Evolutionary conservation across 257 asterid genomes (phyloP), one percentile per base, ranked within the genome.

Genomic region (Fraxinus cuspidata): DNA sequence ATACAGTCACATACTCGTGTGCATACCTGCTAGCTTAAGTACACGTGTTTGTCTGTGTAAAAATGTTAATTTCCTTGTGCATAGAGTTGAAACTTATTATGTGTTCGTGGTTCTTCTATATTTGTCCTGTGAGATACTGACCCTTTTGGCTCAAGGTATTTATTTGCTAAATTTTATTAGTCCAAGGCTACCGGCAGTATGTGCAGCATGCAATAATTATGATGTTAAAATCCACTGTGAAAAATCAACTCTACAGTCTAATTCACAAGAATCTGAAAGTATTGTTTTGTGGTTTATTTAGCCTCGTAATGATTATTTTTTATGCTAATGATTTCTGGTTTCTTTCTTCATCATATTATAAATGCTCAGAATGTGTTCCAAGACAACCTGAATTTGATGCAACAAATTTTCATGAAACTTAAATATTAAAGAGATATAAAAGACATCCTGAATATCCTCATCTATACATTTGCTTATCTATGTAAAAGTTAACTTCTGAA

Each of bases 401-500:
- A 18, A 56, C 28, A n/a, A n/a, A 56, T n/a, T 56, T 18, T 53
- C 27, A 18, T 49, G 4, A 3, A 44, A 44, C 51, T 47, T 47
- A 16, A 4, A 15, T 47, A 4, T 47, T 15, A 47, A 47, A 47
- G 58, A 47, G 21, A 4, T 15, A 47, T 47, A 18, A 16, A 47
- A 15, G 7, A 47, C 2, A 15, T 47, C 58, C 58, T 47, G 58
- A 16, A 56, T n/a, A 56, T 56, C 65, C 8, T 56, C 28, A 19
- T 56, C 28, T 56, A 7, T 56, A n/a, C n/a, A 56, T 40, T 64
- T 67, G 40, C 58, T 10, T 58, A 56, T 72, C 44, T 51, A 19
- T 40, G 23, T 74, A 25, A 28, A 19, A 12, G 32, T 21, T 77
- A 21, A 47, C 51, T 16, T 69, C 56, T 82, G 18, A 71, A 34